Conservation (phyloP, 1,284 basidiomycete species). For the Cutaneotrichosporon cutaneum region DNA sequence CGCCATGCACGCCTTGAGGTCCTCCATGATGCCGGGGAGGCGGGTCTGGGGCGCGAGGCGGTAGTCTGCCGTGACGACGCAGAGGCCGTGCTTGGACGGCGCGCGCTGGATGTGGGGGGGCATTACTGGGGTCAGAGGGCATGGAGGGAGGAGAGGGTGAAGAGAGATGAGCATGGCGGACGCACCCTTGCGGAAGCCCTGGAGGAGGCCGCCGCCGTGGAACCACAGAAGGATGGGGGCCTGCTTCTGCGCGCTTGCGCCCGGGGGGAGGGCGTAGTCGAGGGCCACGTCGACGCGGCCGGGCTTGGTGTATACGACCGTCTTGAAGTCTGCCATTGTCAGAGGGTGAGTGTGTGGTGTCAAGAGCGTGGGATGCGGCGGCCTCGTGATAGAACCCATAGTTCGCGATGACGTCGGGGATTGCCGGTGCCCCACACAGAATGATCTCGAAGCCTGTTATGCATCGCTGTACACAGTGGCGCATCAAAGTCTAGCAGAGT, state of each 20-base stretch:
- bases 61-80: conserved; percentile 22
- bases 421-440: too few relatives aligned
- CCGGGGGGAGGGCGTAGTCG: conserved; percentile 9
- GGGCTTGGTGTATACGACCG: neutral
- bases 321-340: conserved; percentile 5
- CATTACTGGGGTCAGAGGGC: too few relatives aligned
- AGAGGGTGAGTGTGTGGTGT: neutral
- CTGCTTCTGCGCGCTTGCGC: neutral
- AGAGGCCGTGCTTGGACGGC: conserved; percentile 17
- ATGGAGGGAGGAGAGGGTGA: too few relatives aligned
- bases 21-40: conserved; percentile 19
- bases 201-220: conserved; percentile 13
- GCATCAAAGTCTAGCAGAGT: too few relatives aligned
- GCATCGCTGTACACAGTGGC: too few relatives aligned
- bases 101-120: conserved; percentile 16
- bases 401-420: neutral
- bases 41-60: conserved; percentile 21
- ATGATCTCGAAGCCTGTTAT: too few relatives aligned
- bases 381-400: too few relatives aligned
- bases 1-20: conserved; percentile 13
- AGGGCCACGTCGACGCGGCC: neutral
- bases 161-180: too few relatives aligned
- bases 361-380: too few relatives aligned
- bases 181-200: neutral
- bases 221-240: conserved; percentile 16